A percentile compares a stretch with the other conserved stretches of the same genome.
Conservation (phyloP, 1,284 basidiomycete species). For the Marasmius tenuissimus region DNA sequence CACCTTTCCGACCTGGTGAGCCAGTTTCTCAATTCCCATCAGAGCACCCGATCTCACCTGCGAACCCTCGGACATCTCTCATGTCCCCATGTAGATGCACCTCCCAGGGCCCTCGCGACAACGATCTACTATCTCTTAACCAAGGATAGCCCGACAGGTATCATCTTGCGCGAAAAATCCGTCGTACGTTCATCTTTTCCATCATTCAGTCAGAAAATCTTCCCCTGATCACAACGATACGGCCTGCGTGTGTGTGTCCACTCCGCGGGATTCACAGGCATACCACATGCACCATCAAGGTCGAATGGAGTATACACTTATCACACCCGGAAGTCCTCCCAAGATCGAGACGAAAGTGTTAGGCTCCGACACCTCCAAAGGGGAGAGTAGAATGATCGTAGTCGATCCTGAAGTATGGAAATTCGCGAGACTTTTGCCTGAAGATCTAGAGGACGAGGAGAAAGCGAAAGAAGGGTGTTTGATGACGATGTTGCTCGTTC, state of each 20-base stretch:
- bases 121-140: constrained; percentile 50
- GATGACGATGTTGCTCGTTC: constrained; percentile 50
- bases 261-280: constrained; percentile 29
- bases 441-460: constrained; percentile 30
- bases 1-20: constrained; percentile 37
- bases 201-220: background rate
- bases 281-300: constrained; percentile 51
- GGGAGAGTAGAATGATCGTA: constrained; percentile 43
- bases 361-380: constrained; percentile 36
- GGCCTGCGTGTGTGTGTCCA: too few relatives aligned
- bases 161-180: constrained; percentile 49
- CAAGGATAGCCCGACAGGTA: constrained; percentile 35
- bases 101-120: constrained; percentile 34
- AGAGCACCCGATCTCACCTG: too few relatives aligned
- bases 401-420: constrained; percentile 52
- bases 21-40: background rate
- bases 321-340: constrained; percentile 31
- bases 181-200: constrained; percentile 26
- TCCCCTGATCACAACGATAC: background rate
- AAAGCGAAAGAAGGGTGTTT: constrained; percentile 38
- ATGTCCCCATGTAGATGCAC: constrained; percentile 22
- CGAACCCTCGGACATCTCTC: too few relatives aligned
- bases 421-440: constrained; percentile 41
- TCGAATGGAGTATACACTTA: constrained; percentile 47
- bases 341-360: constrained; percentile 41